Evolutionary conservation across 2,329 filamentous ascomycete genomes (phyloP), one percentile per base, ranked within the genome.

Genomic region (Aspergillus quadrilineatus): DNA sequence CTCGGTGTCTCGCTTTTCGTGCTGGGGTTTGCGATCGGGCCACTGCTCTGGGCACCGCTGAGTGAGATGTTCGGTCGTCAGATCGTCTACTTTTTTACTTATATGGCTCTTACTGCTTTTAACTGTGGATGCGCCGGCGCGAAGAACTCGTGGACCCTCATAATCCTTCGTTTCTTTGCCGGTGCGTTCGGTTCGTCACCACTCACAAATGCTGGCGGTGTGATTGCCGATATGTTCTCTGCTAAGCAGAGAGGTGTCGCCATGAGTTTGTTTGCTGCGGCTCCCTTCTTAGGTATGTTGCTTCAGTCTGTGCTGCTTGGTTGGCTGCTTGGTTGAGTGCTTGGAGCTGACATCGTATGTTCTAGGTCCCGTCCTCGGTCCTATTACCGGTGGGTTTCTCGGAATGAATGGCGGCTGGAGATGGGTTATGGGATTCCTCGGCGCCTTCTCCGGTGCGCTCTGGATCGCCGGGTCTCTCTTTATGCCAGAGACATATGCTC

Each of bases 81-180:
- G 57, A 30, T 67, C 8, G 62, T 74, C 6, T 74, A 73, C 59
- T 63, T 68, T 41, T 51, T 57, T 8, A 74, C 71, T 2, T 74
- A 74, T 44, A 57, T 65, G 17, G 65, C 68, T 0, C 78, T 88
- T 56, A 82, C 82, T 1, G 80, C 79, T 1, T 89, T 89, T 68
- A 87, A 83, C 63, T 84, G 81, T 22, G 86, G 79, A 4, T 79
- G 78, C 15, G 82, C 84, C 1, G 85, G 81, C 7, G 75, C 82
- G 0, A 74, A 82, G 55, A 85, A 82, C 62, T 84, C 87, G 58
- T 75, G 75, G 47, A 82, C 82, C 1, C 74, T 90, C 2, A 73
- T 90, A 32, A 79, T 88, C n/a, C 76, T 89, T 39, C 82, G 88
- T 37, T 89, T 89, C 75, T 83, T 89, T 52, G 82, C 82, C 5